phyloP scores from a whole-genome alignment of 1,139 yeast genomes.

The Protomyces macrosporus region DNA sequence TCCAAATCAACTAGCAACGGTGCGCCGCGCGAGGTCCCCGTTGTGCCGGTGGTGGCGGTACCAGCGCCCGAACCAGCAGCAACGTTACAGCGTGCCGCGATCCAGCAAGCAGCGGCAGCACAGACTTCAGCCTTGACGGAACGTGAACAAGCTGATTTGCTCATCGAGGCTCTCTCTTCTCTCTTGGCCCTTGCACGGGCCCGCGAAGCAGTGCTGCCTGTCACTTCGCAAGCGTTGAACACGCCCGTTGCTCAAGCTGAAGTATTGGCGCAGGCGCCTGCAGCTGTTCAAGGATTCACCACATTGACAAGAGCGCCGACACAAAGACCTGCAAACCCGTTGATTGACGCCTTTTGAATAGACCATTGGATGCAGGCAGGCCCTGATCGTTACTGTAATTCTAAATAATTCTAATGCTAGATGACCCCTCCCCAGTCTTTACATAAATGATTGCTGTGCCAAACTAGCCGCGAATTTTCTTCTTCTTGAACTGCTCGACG shows the following conservation, averaged over 20 bases:
- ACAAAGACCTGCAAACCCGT: neutral
- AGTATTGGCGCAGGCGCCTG: neutral
- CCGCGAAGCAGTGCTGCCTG: neutral
- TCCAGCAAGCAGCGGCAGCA: neutral
- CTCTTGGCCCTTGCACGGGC: neutral
- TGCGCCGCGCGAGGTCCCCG: neutral
- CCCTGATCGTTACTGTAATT: neutral
- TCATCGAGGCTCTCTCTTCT: neutral
- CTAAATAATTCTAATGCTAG: neutral
- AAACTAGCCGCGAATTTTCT: neutral
- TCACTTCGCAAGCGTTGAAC: neutral
- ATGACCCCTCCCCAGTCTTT: neutral
- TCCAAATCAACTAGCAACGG: neutral
- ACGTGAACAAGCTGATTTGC: neutral
- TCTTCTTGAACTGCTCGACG: slow-evolving; percentile 12
- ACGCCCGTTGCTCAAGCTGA: no score
- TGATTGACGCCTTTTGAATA: neutral
- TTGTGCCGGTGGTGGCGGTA: neutral
- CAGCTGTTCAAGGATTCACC: neutral
- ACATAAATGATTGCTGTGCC: neutral
- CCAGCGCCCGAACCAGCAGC: neutral
- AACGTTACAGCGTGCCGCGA: neutral
- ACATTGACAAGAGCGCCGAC: neutral
- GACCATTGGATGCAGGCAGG: neutral
- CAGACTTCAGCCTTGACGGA: neutral